phyloP scores from a whole-genome alignment of 2,329 filamentous ascomycete species.

The Hypoxylon sp. region DNA sequence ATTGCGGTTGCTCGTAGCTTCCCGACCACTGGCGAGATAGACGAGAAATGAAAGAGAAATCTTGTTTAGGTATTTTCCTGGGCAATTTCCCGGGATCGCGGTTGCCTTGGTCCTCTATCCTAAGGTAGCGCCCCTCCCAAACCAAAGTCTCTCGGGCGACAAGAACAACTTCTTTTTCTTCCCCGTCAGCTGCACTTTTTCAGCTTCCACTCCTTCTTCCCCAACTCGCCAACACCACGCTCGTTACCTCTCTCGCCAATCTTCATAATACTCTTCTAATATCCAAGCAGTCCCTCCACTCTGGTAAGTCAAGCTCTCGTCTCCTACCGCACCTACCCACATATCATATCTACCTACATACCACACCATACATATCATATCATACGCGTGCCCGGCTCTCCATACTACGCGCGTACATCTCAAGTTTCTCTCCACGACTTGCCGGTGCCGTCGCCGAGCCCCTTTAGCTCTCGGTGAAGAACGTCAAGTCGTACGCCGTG shows the following conservation, averaged over 20 bases:
- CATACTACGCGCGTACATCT: neutral
- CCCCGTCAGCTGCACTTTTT: slow-evolving; percentile 8
- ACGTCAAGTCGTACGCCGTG: slow-evolving; percentile 4
- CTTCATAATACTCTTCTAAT: slow-evolving; percentile 31
- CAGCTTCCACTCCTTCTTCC: slow-evolving; percentile 20
- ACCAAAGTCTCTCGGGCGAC: neutral
- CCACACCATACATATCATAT: no score
- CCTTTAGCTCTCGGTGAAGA: neutral
- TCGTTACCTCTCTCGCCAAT: slow-evolving; percentile 22
- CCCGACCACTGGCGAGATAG: slow-evolving; percentile 5
- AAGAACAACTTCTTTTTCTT: slow-evolving; percentile 9
- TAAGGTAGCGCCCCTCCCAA: no score
- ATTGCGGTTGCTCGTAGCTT: slow-evolving; percentile 20
- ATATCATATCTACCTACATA: slow-evolving; percentile 3
- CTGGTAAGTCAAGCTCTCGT: slow-evolving; percentile 34
- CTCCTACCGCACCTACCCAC: neutral
- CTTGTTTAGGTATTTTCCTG: slow-evolving; percentile 16
- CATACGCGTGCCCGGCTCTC: no score
- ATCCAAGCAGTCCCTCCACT: slow-evolving; percentile 15
- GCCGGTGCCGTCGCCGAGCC: slow-evolving; percentile 16
- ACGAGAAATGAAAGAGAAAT: neutral
- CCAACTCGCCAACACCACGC: slow-evolving; percentile 13
- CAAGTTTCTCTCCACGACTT: neutral
- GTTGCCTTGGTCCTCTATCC: neutral
- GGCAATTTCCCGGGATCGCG: slow-evolving; percentile 29